These are phyloP conservation scores for Xylariomycetidae sp. DNA, from an alignment of 2,329 filamentous ascomycete species.

Conservation along the genomic window DNA sequence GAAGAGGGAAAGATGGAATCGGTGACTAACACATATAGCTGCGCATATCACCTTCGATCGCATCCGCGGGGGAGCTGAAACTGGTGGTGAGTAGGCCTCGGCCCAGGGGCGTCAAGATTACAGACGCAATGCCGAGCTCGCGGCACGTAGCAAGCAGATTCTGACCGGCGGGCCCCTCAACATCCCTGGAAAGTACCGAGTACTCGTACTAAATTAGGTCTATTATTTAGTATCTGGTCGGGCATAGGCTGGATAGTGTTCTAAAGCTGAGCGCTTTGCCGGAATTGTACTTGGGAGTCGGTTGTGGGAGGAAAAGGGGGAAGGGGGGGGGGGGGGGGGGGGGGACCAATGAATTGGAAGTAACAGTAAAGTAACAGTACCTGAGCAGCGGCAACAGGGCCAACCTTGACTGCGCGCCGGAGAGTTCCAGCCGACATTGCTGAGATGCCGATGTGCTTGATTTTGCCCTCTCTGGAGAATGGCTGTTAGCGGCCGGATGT, in stretches of 20 bases:
- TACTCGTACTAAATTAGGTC: too few relatives aligned
- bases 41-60: constrained; percentile 19
- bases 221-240: too few relatives aligned
- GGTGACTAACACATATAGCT: too few relatives aligned
- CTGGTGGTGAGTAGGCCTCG: constrained; percentile 38
- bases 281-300: too few relatives aligned
- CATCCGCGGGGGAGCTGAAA: constrained; percentile 33
- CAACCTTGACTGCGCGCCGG: constrained; percentile 42
- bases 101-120: constrained; percentile 37
- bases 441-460: constrained; percentile 46
- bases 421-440: constrained; percentile 45
- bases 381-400: constrained; percentile 48
- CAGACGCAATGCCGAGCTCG: constrained; percentile 40
- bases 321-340: too few relatives aligned
- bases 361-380: too few relatives aligned
- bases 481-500: background rate
- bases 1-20: too few relatives aligned
- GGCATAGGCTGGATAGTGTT: too few relatives aligned
- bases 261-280: too few relatives aligned
- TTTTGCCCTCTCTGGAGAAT: constrained; percentile 41
- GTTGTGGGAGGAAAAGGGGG: too few relatives aligned
- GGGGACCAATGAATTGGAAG: too few relatives aligned
- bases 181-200: constrained; percentile 43
- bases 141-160: constrained; percentile 38
- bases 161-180: constrained; percentile 35